Base-by-base conservation (phyloP, 768 basidiomycete genomes). In the Russula sp. region DNA sequence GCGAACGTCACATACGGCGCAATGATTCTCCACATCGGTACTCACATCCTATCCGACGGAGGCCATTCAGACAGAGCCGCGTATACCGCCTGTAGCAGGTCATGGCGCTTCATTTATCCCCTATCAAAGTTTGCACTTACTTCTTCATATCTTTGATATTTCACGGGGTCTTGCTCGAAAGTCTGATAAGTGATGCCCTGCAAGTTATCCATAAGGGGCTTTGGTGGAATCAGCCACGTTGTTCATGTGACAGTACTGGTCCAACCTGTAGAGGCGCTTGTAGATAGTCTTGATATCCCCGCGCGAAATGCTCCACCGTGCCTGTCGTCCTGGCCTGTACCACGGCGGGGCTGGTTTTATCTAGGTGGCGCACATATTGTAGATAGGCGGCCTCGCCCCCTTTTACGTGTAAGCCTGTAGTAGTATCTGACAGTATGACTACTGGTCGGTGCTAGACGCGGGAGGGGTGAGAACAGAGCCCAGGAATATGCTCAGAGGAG, bases 171-270 rank as follows among this genome's bases (percentile, higher is more conserved):
- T 72, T 94, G 85, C 71, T 99, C 97, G 70, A 99, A 99, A 2
- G 92, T 94, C 72, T 98, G 94, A 74, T 99, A 99, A 11, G 94
- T 98, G 67, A 88, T 83, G 69, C 93, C 95, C 71, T 91, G 92
- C 59, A 99, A 76, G 75, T 99, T 95, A 71, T 99, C 96, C 94
- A 96, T 96, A 69, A 99, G 75, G 27, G 97, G 97, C 90, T 95
- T 68, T 44, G 35, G 6, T 52, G 20, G 37, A 44, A 20, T 57
- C 54, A 64, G 60, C 9, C 4, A 39, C 20, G 13, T 34, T 22
- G 42, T 55, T 51, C 63, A 64, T 59, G 53, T 64, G 63, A 55
- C 40, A 55, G 42, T 47, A n/a, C 45, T 44, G 32, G 47, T 68
- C 78, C 59, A 64, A 88, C 91, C 81, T 97, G 95, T 57, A 98